phyloP scores from a whole-genome alignment of 352 stramenopile species.

The Thalassiosira pacifica region DNA sequence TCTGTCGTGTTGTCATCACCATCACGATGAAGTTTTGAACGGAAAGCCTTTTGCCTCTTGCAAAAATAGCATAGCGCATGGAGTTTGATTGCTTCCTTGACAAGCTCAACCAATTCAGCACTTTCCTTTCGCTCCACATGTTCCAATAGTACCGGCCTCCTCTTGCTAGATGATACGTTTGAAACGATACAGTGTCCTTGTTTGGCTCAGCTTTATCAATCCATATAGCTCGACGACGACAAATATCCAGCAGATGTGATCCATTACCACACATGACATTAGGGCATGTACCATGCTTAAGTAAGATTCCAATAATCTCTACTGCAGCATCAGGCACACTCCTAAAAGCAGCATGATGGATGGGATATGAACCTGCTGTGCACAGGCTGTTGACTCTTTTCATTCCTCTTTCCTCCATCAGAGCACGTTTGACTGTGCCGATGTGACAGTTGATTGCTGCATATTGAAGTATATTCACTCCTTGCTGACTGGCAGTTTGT shows the following conservation, averaged over 20 bases:
- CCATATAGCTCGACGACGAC: conserved; percentile 12
- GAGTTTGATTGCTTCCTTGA: conserved; percentile 17
- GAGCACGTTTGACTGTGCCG: conserved; percentile 21
- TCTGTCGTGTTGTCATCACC: conserved; percentile 1
- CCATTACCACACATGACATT: conserved; percentile 21
- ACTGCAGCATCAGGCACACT: conserved; percentile 24
- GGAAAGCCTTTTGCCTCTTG: conserved; percentile 31
- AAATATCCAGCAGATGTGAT: conserved; percentile 26
- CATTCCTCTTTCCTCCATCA: conserved; percentile 31
- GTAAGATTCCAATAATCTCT: conserved; percentile 27
- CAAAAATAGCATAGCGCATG: conserved; percentile 22
- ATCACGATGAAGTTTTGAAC: neutral
- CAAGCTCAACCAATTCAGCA: conserved; percentile 25
- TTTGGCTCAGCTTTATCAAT: conserved; percentile 37
- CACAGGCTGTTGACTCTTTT: conserved; percentile 22
- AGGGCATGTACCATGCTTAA: conserved; percentile 32
- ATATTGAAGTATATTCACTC: conserved; percentile 28
- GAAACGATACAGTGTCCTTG: neutral
- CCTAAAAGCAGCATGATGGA: conserved; percentile 15
- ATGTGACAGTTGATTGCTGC: conserved; percentile 26
- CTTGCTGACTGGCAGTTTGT: neutral
- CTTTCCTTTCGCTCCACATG: conserved; percentile 23
- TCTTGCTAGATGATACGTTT: neutral
- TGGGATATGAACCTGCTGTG: too few species aligned
- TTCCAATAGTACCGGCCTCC: conserved; percentile 3